Percentiles rank a stretch among this genome's conserved stretches.
Evolutionary conservation across 495 filamentous ascomycete species (phyloP).

Genomic region (Penicillium canariense): DNA sequence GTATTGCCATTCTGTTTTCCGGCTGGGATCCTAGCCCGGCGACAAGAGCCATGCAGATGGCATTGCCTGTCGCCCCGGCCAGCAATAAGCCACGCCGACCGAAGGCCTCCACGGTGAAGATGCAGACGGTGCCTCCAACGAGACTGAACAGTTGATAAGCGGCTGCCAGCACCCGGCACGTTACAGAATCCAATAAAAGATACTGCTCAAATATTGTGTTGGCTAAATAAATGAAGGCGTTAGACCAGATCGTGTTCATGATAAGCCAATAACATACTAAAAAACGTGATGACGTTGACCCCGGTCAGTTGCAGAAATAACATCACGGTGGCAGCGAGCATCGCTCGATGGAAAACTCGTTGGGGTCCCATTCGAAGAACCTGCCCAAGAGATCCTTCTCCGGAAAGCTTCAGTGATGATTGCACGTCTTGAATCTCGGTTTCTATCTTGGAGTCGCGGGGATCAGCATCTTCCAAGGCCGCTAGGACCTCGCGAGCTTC

Average conservation of each 20-base stretch:
- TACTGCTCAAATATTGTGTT: slow-evolving; percentile 20
- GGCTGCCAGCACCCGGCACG: slow-evolving; percentile 18
- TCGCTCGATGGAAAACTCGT: slow-evolving; percentile 23
- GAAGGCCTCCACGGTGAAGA: slow-evolving; percentile 23
- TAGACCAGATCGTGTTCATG: background rate
- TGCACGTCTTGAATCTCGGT: slow-evolving; percentile 35
- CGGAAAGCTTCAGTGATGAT: slow-evolving; percentile 26
- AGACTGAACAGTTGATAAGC: slow-evolving; percentile 17
- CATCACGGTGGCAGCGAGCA: slow-evolving; percentile 27
- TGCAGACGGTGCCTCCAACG: slow-evolving; percentile 15
- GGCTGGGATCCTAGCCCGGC: slow-evolving; percentile 26
- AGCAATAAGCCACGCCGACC: slow-evolving; percentile 24
- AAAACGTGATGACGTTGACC: slow-evolving; percentile 59
- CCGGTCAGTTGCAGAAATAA: slow-evolving; percentile 55
- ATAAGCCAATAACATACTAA: slow-evolving; percentile 19
- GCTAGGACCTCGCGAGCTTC: slow-evolving; percentile 43
- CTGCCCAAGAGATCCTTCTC: slow-evolving; percentile 4
- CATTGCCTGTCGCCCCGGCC: slow-evolving; percentile 34
- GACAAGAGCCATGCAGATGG: slow-evolving; percentile 40
- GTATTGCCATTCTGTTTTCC: slow-evolving; percentile 17
- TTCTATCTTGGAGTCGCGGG: slow-evolving; percentile 6
- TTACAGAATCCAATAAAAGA: slow-evolving; percentile 11
- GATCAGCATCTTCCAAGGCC: slow-evolving; percentile 11
- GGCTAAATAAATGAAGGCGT: background rate
- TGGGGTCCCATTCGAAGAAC: slow-evolving; percentile 27